Conservation (phyloP, 2,329 filamentous ascomycete species). For the Pezicula neosporulosa region DNA sequence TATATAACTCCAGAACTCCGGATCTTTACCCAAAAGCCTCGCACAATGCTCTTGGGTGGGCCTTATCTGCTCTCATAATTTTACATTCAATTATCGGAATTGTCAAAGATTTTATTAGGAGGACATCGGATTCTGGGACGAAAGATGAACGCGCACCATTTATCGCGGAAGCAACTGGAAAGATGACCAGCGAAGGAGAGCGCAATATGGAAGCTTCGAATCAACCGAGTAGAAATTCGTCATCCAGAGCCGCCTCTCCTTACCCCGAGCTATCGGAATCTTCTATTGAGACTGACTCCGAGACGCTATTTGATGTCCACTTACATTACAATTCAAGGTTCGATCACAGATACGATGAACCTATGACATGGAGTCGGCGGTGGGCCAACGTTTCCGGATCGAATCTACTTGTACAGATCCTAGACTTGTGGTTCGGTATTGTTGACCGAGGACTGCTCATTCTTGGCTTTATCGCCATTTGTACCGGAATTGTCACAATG, state of each 20-base stretch:
- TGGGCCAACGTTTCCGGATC: conserved; percentile 1
- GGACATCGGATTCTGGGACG: not conserved
- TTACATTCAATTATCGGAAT: conserved; percentile 3
- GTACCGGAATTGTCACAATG: conserved; percentile 7
- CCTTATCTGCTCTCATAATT: conserved; percentile 1
- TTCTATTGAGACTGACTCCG: not conserved
- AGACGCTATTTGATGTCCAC: conserved; percentile 4
- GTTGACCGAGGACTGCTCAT: conserved; percentile 3
- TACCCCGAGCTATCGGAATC: conserved; percentile 1
- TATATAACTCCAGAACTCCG: conserved; percentile 3
- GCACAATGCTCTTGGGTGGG: conserved; percentile 1
- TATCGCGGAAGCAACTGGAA: not conserved
- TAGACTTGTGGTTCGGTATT: conserved; percentile 4
- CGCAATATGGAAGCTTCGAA: too few species aligned
- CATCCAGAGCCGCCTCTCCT: not conserved
- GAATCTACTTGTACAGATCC: conserved; percentile 1
- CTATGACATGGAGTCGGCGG: conserved; percentile 2
- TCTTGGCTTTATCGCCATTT: conserved; percentile 7
- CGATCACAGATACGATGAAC: conserved; percentile 1
- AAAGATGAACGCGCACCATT: not conserved
- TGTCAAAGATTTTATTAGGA: not conserved
- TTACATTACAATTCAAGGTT: conserved; percentile 4
- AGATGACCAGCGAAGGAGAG: not conserved
- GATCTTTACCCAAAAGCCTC: not conserved
- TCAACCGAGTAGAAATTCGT: conserved; percentile 4